Evolutionary conservation across 352 stramenopile species (phyloP), one percentile per base, ranked within the genome.

Genomic region (Globisporangium solare): DNA sequence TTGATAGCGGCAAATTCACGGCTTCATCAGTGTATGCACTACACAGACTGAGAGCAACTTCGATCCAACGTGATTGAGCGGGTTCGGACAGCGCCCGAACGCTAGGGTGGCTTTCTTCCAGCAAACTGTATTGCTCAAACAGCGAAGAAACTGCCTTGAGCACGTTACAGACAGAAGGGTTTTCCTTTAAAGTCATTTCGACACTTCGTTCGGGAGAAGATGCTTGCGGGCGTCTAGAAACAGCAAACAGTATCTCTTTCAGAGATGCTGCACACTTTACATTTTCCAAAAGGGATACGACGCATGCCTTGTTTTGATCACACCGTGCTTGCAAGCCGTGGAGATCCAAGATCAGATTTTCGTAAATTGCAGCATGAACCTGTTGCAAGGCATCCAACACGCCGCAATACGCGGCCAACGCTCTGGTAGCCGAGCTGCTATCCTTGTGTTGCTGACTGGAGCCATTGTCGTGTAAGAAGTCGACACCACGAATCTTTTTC

Each of bases 401-500:
- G 39, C 58, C 55, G 7, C 61, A 56, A 31, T 73, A 63, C 1
- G 11, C n/a, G 51, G 27, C 37, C 17, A 76, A 37, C 15, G 24
- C 22, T 51, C 60, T 64, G 0, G 35, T 50, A 45, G 48, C 5
- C 8, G 20, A 37, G 17, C 21, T 46, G 40, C n/a, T n/a, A 21
- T 54, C 47, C 39, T 60, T 56, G 14, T 5, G n/a, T 21, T 64
- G 45, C 54, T n/a, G 40, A 13, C 12, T 35, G 13, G 32, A 32
- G 31, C 32, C 55, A 39, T 37, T 35, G 11, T 31, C 21, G 15
- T 45, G 31, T 18, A 63, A 74, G 20, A 62, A 66, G 42, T 52
- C 73, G 21, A 43, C 55, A 0, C 53, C 54, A 50, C 74, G 64
- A 35, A 69, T 59, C 31, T 73, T 74, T 43, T 76, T 86, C 64